phyloP scores from a whole-genome alignment of 2,329 filamentous ascomycete genomes.

The Penicillium sp. region DNA sequence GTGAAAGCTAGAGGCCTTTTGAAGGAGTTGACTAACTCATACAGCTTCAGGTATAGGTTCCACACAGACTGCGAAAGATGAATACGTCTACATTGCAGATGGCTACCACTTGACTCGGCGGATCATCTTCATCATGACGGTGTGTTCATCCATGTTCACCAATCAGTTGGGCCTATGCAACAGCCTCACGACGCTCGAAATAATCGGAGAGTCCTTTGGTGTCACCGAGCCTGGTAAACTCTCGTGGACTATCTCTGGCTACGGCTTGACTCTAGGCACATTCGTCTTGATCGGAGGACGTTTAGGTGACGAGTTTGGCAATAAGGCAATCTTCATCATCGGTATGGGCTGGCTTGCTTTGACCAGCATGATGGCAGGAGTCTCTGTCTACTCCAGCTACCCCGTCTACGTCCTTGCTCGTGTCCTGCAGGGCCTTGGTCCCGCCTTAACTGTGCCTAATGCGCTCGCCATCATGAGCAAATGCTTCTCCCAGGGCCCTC shows the following conservation, averaged over 20 bases:
- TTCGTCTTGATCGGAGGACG: slow-evolving; percentile 46
- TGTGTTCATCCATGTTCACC: slow-evolving; percentile 5
- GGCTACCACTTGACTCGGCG: neutral
- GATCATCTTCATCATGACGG: slow-evolving; percentile 6
- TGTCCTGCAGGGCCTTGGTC: slow-evolving; percentile 61
- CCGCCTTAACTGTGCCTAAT: slow-evolving; percentile 67
- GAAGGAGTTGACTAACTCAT: neutral
- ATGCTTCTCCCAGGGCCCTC: slow-evolving; percentile 57
- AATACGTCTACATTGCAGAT: slow-evolving; percentile 5
- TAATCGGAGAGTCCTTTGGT: slow-evolving; percentile 4
- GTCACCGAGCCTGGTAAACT: slow-evolving; percentile 5
- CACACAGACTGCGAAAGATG: slow-evolving; percentile 1
- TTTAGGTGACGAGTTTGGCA: slow-evolving; percentile 43
- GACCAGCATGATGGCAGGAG: slow-evolving; percentile 42
- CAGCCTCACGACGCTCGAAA: neutral
- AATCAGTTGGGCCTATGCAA: slow-evolving; percentile 3
- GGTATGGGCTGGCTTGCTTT: slow-evolving; percentile 42
- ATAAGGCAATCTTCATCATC: slow-evolving; percentile 40
- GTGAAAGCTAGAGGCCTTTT: neutral
- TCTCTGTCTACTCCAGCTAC: slow-evolving; percentile 46
- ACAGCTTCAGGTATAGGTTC: neutral
- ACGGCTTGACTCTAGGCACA: slow-evolving; percentile 52
- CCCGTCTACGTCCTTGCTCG: slow-evolving; percentile 58
- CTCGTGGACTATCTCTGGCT: slow-evolving; percentile 50
- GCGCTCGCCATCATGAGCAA: slow-evolving; percentile 60